Percentiles rank a stretch among this genome's conserved stretches.
phyloP scores from a whole-genome alignment of 495 filamentous ascomycete species.

The Penicillium canariense region DNA sequence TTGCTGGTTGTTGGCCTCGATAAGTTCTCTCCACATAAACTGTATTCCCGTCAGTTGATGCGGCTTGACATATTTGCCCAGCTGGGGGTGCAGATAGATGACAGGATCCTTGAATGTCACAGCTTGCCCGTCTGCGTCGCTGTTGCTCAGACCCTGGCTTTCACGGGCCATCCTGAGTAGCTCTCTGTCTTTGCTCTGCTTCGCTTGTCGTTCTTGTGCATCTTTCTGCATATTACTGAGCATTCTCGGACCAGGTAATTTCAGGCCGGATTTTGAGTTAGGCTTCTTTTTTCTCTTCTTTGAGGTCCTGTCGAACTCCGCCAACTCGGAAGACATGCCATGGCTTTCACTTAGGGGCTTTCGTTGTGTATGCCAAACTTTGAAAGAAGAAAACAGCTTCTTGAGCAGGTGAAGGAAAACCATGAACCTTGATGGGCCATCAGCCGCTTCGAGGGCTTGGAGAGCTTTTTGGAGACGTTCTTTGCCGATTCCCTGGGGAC shows the following conservation, averaged over 20 bases:
- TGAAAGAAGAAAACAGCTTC: background rate
- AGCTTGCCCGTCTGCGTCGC: constrained; percentile 49
- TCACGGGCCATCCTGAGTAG: constrained; percentile 44
- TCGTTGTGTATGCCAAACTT: background rate
- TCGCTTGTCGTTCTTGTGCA: constrained; percentile 47
- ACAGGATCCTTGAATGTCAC: constrained; percentile 69
- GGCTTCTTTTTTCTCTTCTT: constrained; percentile 10
- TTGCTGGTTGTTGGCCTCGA: constrained; percentile 54
- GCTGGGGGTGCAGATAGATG: constrained; percentile 49
- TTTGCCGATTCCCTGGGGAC: background rate
- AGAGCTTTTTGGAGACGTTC: background rate
- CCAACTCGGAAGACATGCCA: background rate
- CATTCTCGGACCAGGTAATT: constrained; percentile 47
- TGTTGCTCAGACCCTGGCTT: constrained; percentile 38
- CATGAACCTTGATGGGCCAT: background rate
- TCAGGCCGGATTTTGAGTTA: constrained; percentile 54
- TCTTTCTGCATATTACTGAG: constrained; percentile 45
- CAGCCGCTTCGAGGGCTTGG: background rate
- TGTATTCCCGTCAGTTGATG: constrained; percentile 72
- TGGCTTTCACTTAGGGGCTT: background rate
- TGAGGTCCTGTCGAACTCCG: background rate
- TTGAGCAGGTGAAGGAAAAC: constrained; percentile 4
- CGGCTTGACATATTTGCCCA: constrained; percentile 50
- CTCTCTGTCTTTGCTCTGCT: constrained; percentile 35
- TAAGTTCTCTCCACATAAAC: constrained; percentile 87